phyloP scores from a whole-genome alignment of 164 flowering plant species.

The Kalanchoe fedtschenkoi region DNA sequence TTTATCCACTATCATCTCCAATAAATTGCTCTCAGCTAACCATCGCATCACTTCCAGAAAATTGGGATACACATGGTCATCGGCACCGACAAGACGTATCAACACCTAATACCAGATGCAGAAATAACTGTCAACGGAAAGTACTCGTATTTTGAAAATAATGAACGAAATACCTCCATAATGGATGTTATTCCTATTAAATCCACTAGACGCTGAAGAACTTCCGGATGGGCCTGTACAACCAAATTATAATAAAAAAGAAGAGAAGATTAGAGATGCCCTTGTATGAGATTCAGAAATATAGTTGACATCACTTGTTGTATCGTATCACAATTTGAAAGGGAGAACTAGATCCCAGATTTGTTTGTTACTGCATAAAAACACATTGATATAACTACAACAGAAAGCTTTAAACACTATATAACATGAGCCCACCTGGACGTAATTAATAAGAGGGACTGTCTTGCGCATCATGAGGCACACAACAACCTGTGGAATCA shows the following conservation, averaged over 20 bases:
- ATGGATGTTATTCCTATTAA: constrained; percentile 96
- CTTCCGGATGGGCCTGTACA: constrained; percentile 71
- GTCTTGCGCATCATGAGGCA: constrained; percentile 95
- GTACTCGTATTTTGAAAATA: not conserved
- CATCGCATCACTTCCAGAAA: constrained; percentile 87
- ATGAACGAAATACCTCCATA: constrained; percentile 68
- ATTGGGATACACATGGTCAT: constrained; percentile 84
- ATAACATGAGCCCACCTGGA: constrained; percentile 46
- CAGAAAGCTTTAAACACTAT: not conserved
- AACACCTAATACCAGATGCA: constrained; percentile 42
- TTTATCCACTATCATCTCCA: constrained; percentile 97
- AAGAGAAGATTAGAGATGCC: not conserved
- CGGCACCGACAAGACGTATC: constrained; percentile 86
- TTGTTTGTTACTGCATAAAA: no score
- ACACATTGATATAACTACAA: not conserved
- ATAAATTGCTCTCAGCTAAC: constrained; percentile 80
- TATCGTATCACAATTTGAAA: no score
- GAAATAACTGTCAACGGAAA: not conserved
- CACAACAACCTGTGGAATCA: constrained; percentile 66
- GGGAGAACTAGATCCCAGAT: no score
- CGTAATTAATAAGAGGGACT: constrained; percentile 78
- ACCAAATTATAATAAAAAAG: not conserved
- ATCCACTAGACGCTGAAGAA: constrained; percentile 75
- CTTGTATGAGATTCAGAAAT: no score
- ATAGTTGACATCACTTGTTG: no score